Percentiles rank a stretch among this genome's conserved stretches.
phyloP scores from a whole-genome alignment of 768 basidiomycete species.

The Leccinum subtestaceum region DNA sequence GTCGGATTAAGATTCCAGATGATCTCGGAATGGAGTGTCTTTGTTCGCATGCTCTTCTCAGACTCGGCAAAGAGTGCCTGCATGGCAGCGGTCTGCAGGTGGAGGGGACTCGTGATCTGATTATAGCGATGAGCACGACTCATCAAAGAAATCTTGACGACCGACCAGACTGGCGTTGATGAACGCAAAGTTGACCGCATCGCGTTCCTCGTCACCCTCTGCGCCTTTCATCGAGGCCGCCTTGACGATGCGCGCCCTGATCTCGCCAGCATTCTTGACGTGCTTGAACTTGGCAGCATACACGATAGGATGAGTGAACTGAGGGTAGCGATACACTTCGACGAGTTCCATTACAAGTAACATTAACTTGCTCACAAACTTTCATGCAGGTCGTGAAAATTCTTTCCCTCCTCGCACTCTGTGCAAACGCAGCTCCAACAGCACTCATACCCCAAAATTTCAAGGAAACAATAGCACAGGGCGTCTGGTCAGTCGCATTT shows the following conservation, averaged over 20 bases:
- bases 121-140: slow-evolving; percentile 5
- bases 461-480: slow-evolving; percentile 45
- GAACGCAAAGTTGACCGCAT: slow-evolving; percentile 87
- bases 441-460: slow-evolving; percentile 62
- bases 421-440: slow-evolving; percentile 36
- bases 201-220: slow-evolving; percentile 65
- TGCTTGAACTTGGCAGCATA: slow-evolving; percentile 65
- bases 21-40: slow-evolving; percentile 88
- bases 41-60: slow-evolving; percentile 65
- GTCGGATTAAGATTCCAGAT: slow-evolving; percentile 85
- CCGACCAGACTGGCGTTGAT: slow-evolving; percentile 79
- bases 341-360: slow-evolving; percentile 34
- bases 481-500: slow-evolving; percentile 51
- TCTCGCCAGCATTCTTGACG: slow-evolving; percentile 57
- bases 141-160: slow-evolving; percentile 4
- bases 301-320: slow-evolving; percentile 46
- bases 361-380: neutral
- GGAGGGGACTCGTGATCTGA: slow-evolving; percentile 78
- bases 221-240: slow-evolving; percentile 61
- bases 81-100: slow-evolving; percentile 80
- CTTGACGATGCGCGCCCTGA: slow-evolving; percentile 65
- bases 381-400: slow-evolving; percentile 8
- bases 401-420: slow-evolving; percentile 28
- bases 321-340: slow-evolving; percentile 55
- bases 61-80: slow-evolving; percentile 74